These are phyloP conservation scores for Metarhizium guizhouense DNA, from an alignment of 2,329 filamentous ascomycete species.

Conservation along the genomic window DNA sequence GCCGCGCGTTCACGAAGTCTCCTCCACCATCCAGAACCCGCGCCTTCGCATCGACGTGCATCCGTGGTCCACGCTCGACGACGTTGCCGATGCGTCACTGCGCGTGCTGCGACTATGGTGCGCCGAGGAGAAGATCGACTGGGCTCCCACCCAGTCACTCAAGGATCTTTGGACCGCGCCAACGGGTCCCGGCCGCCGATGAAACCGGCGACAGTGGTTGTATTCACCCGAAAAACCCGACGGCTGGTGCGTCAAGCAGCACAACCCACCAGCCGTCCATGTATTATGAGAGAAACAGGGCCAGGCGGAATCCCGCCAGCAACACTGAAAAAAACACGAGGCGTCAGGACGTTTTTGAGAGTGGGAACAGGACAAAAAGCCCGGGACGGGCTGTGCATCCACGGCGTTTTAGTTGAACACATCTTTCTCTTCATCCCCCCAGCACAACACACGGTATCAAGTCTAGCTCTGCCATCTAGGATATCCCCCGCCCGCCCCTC, in stretches of 20 bases:
- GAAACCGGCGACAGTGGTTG: neutral
- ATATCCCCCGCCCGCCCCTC: neutral
- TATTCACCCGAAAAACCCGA: neutral
- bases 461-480: no score
- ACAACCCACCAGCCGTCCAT: neutral
- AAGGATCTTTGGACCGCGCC: slow-evolving; percentile 14
- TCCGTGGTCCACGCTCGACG: slow-evolving; percentile 36
- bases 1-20: slow-evolving; percentile 21
- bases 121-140: slow-evolving; percentile 34
- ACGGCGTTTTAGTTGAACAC: neutral
- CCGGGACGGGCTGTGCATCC: neutral
- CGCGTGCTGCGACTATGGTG: slow-evolving; percentile 34
- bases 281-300: slow-evolving; percentile 3
- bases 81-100: slow-evolving; percentile 29
- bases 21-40: slow-evolving; percentile 19
- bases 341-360: neutral
- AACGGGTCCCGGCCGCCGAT: neutral
- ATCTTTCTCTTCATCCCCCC: neutral
- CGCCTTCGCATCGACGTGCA: slow-evolving; percentile 22
- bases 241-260: neutral
- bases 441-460: neutral
- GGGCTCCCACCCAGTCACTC: slow-evolving; percentile 30
- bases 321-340: neutral
- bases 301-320: neutral
- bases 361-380: neutral